Base-by-base conservation (phyloP, 352 stramenopile species). In the Globisporangium iwayamae region DNA sequence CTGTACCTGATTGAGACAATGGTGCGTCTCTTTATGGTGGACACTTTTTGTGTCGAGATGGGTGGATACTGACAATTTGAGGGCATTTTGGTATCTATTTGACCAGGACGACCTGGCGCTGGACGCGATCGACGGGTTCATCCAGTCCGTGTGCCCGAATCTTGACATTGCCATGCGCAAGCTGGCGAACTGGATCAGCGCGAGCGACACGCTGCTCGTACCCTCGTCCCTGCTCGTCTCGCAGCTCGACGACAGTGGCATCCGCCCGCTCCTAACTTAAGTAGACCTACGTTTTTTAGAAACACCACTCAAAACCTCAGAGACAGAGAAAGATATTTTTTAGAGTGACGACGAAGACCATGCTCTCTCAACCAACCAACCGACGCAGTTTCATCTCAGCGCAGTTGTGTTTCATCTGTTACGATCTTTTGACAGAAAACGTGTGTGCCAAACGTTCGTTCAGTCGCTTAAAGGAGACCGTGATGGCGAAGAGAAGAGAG, bases 1-100 rank as follows among this genome's bases (percentile, higher is more conserved):
- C 71, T 96, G 51, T 96, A 96, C 54, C 64, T 94, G 1, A 91
- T 96, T 64, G 85, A 93, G 63, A 94, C 85, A 67, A 93, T 91
- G 83, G 84, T 94, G 72, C 65, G 75, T 74, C 14, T 14, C 43
- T 25, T 46, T 32, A 18, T 53, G 45, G n/a, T 46, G 32, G 52
- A 46, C 52, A 18, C n/a, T 45, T 28, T 34, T 45, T 13, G 18
- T 34, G 50, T 32, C 20, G 36, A 55, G 20, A 46, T 11, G 34
- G 20, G 28, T 43, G 36, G 28, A 52, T 28, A 46, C 7, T 39
- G 30, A 28, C 52, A 22, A 52, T 18, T 56, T 22, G 9, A 43
- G n/a, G 60, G 52, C 51, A 20, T 62, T 54, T 50, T 53, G 51
- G 14, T 65, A 54, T 8, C 11, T 9, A n/a, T 60, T 22, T 73